phyloP scores from a whole-genome alignment of 179 eudicot genomes.

The Pouteria campechiana region DNA sequence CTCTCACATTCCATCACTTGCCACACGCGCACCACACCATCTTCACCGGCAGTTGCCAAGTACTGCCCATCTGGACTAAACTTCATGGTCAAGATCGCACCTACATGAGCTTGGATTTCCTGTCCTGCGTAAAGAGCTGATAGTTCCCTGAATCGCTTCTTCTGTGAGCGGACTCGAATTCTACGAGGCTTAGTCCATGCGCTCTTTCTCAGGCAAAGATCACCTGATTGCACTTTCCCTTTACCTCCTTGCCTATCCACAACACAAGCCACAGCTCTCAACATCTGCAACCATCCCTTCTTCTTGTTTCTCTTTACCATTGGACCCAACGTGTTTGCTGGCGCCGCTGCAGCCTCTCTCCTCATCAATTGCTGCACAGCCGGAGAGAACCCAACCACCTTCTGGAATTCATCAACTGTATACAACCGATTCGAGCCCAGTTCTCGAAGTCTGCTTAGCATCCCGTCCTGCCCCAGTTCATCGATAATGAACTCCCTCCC shows the following conservation, averaged over 20 bases:
- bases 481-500: constrained; percentile 47
- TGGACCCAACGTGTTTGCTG: no score
- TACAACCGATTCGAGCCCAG: constrained; percentile 34
- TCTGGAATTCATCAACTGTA: constrained; percentile 34
- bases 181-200: constrained; percentile 15
- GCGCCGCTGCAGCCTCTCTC: constrained; percentile 28
- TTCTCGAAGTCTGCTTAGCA: constrained; percentile 25
- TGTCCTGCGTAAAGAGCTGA: constrained; percentile 51
- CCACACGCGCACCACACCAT: constrained; percentile 66
- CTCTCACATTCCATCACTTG: constrained; percentile 51
- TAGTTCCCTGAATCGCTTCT: constrained; percentile 55
- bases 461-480: constrained; percentile 40
- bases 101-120: constrained; percentile 61
- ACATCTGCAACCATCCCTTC: constrained; percentile 36
- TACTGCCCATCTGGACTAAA: constrained; percentile 70
- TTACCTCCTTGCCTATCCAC: constrained; percentile 17
- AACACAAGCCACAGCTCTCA: constrained; percentile 19
- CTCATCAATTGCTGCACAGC: constrained; percentile 37
- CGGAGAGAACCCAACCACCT: constrained; percentile 24
- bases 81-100: constrained; percentile 60
- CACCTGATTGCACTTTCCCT: no score
- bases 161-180: constrained; percentile 36
- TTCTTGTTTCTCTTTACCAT: constrained; percentile 25
- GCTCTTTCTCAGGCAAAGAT: no score
- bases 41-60: constrained; percentile 77